phyloP scores from a whole-genome alignment of 306 rosid species.

The Betula pendula region DNA sequence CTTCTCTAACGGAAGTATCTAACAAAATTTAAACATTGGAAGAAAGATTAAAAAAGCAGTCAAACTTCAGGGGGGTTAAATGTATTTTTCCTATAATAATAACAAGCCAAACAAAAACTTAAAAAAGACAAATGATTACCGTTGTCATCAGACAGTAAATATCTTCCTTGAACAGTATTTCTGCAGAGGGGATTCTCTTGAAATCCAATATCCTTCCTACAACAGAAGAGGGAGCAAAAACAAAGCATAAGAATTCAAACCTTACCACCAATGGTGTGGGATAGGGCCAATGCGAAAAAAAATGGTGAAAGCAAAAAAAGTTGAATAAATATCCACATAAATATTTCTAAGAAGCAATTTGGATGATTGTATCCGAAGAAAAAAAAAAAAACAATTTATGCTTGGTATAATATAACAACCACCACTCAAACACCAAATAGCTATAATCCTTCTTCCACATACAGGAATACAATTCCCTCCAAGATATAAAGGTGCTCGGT shows the following conservation, averaged over 20 bases:
- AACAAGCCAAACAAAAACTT: background rate
- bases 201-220: constrained; percentile 67
- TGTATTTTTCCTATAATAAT: too few species aligned
- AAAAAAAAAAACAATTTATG: background rate
- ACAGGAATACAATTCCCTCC: too few species aligned
- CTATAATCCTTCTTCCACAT: background rate
- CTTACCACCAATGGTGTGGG: background rate
- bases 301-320: background rate
- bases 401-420: background rate
- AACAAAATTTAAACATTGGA: too few species aligned
- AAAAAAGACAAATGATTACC: constrained; percentile 40
- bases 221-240: background rate
- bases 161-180: constrained; percentile 88
- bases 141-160: constrained; percentile 68
- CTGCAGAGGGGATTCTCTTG: constrained; percentile 43
- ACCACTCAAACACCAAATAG: background rate
- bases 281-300: background rate
- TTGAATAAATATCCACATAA: background rate
- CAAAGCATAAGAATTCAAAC: background rate
- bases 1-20: too few species aligned
- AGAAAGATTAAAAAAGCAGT: too few species aligned
- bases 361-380: background rate
- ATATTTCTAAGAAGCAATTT: background rate
- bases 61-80: too few species aligned
- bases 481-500: too few species aligned